Evolutionary conservation across 208 protist genomes (phyloP), one percentile per base, ranked within the genome.

Genomic region (Naegleria lovaniensis): DNA sequence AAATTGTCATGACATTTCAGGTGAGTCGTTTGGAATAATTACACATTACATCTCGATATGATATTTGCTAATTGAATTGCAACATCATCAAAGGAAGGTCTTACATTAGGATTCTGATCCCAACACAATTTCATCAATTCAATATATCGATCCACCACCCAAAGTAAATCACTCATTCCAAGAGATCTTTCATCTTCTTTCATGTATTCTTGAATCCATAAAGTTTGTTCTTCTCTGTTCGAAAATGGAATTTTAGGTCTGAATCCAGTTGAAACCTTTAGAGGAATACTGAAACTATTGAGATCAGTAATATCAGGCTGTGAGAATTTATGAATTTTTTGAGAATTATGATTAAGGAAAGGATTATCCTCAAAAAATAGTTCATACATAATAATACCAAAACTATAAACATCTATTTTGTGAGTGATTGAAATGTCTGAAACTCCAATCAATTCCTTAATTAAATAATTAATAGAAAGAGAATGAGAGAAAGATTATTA

Each of bases 81-180:
- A 58, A 58, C 16, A 22, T 58, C 52, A 58, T 58, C 52, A 58
- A 58, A 58, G 16, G 11, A 38, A 38, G 75, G 75, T 83, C 75
- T 83, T 6, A 38, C 19, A 38, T 29, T 83, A 38, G 75, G 19
- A 38, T 83, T 83, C 5, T 25, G 11, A 25, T 25, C 75, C 75
- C 75, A 83, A 38, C 75, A 83, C 19, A 38, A 38, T 83, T n/a
- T 83, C 75, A 83, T 83, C 75, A 83, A 83, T 38, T 83, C 75
- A 38, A 83, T n/a, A 38, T 83, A 83, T 83, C 33, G 52, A 58
- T 58, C 52, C 6, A 16, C 52, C 6, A 58, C 52, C 16, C 11
- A 22, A 58, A 22, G 6, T 58, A 58, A 22, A 58, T 22, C 6
- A 22, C 16, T 16, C 52, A 22, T 58, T n/a, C n/a, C n/a, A n/a